phyloP scores from a whole-genome alignment of 1,284 basidiomycete genomes.

The Flammula alnicola region DNA sequence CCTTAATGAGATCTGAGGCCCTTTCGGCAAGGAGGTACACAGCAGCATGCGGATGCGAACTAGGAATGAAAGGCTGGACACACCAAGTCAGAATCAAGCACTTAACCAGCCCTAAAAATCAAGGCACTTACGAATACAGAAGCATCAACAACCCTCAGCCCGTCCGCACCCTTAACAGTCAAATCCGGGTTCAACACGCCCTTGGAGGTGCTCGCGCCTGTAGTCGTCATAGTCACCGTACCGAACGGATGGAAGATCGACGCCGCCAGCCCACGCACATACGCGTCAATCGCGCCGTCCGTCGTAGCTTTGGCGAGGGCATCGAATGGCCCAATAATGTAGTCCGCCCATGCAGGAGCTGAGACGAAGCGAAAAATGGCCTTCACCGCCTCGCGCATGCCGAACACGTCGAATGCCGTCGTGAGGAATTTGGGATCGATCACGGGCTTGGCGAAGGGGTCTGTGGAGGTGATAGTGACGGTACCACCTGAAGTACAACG shows the following conservation, averaged over 20 bases:
- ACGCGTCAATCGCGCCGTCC: constrained; percentile 41
- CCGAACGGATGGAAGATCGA: constrained; percentile 30
- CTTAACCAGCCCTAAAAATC: too few relatives aligned
- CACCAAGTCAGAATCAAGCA: too few relatives aligned
- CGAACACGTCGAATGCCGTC: constrained; percentile 30
- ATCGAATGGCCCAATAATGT: constrained; percentile 35
- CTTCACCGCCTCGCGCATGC: constrained; percentile 29
- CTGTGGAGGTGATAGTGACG: constrained; percentile 28
- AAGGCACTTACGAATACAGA: too few relatives aligned
- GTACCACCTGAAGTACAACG: too few relatives aligned
- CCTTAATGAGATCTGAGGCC: too few relatives aligned
- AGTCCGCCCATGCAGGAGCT: constrained; percentile 31
- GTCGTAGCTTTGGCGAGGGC: constrained; percentile 29
- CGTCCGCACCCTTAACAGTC: too few relatives aligned
- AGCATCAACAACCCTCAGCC: too few relatives aligned
- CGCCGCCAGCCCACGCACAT: constrained; percentile 22
- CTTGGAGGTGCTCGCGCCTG: constrained; percentile 15
- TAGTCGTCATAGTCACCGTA: constrained; percentile 29
- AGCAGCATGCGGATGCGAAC: too few relatives aligned
- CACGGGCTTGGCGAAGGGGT: constrained; percentile 39
- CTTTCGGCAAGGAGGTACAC: too few relatives aligned
- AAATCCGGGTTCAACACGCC: constrained; percentile 30
- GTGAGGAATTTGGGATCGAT: constrained; percentile 40
- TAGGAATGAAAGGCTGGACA: too few relatives aligned
- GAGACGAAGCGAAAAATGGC: constrained; percentile 28